Percentiles rank a stretch among this genome's conserved stretches.
Evolutionary conservation across 805 yeast genomes (phyloP).

Genomic region (Sugiyamaella valdiviana): DNA sequence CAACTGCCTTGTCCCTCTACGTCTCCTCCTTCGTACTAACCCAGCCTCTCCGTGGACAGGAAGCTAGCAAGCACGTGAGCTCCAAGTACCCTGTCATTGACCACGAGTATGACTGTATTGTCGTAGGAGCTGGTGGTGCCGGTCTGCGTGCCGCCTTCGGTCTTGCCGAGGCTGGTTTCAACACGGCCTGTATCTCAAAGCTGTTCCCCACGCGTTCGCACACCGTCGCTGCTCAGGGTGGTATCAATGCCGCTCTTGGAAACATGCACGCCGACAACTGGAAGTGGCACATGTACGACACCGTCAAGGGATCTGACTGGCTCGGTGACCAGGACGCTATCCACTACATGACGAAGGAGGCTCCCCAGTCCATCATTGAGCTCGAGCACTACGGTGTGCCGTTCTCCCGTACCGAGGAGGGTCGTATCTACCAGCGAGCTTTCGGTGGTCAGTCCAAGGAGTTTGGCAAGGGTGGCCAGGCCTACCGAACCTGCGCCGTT

Average conservation of each 20-base stretch:
- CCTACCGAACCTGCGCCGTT: slow-evolving; percentile 98
- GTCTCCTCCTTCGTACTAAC: slow-evolving; percentile 1
- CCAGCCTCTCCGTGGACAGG: slow-evolving; percentile 35
- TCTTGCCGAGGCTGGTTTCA: slow-evolving; percentile 91
- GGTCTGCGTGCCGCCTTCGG: slow-evolving; percentile 99
- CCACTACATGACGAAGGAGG: slow-evolving; percentile 98
- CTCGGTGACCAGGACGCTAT: slow-evolving; percentile 99
- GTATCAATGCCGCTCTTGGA: slow-evolving; percentile 97
- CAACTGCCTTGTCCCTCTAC: neutral
- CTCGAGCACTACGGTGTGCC: slow-evolving; percentile 98
- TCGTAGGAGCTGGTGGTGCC: slow-evolving; percentile 99
- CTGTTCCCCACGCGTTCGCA: slow-evolving; percentile 97
- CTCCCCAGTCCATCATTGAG: slow-evolving; percentile 92
- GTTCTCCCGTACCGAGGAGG: slow-evolving; percentile 93
- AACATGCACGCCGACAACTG: slow-evolving; percentile 98
- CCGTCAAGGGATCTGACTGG: slow-evolving; percentile 99
- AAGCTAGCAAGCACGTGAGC: slow-evolving; percentile 49
- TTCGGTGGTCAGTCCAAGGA: slow-evolving; percentile 97
- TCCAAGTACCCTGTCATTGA: slow-evolving; percentile 86
- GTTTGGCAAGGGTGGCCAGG: slow-evolving; percentile 97
- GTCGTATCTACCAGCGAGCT: slow-evolving; percentile 96
- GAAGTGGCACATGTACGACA: slow-evolving; percentile 99
- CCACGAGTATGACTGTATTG: slow-evolving; percentile 97
- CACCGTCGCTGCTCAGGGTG: slow-evolving; percentile 99
- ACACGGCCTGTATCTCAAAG: slow-evolving; percentile 95